Conservation (phyloP, 805 yeast genomes). For the Komagataella phaffii region DNA sequence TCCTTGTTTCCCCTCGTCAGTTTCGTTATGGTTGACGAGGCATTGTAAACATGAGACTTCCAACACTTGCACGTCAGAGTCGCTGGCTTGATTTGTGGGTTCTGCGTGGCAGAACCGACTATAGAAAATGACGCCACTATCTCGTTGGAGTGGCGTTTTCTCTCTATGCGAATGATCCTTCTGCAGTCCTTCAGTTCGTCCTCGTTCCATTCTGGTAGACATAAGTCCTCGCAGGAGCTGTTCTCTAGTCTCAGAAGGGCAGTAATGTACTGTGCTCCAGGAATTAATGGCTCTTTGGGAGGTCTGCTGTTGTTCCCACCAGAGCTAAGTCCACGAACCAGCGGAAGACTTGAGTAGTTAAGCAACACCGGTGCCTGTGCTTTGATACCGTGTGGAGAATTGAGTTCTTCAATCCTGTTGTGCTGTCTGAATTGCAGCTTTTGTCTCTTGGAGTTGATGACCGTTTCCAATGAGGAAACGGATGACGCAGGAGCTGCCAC, state of each 20-base stretch:
- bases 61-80: constrained; percentile 31
- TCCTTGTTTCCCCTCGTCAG: constrained; percentile 11
- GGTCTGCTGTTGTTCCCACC: constrained; percentile 47
- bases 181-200: constrained; percentile 35
- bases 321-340: constrained; percentile 42
- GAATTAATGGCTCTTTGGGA: constrained; percentile 20
- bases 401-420: not conserved
- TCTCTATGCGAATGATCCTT: constrained; percentile 44
- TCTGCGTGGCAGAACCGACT: constrained; percentile 34
- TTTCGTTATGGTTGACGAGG: constrained; percentile 15
- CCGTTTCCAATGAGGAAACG: not conserved
- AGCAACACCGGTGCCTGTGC: not conserved
- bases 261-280: constrained; percentile 21
- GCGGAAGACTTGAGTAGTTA: constrained; percentile 16
- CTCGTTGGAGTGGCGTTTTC: constrained; percentile 33
- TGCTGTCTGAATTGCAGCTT: not conserved
- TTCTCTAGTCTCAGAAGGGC: constrained; percentile 31
- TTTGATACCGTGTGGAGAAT: not conserved
- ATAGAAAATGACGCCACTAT: constrained; percentile 36
- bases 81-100: constrained; percentile 27
- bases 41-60: constrained; percentile 52
- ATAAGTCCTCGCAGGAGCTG: constrained; percentile 32
- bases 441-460: not conserved
- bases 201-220: constrained; percentile 35
- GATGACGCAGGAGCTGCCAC: not conserved